These are phyloP conservation scores for Leavenworthia alabamica DNA, from an alignment of 345 rosid species.

Conservation along the genomic window DNA sequence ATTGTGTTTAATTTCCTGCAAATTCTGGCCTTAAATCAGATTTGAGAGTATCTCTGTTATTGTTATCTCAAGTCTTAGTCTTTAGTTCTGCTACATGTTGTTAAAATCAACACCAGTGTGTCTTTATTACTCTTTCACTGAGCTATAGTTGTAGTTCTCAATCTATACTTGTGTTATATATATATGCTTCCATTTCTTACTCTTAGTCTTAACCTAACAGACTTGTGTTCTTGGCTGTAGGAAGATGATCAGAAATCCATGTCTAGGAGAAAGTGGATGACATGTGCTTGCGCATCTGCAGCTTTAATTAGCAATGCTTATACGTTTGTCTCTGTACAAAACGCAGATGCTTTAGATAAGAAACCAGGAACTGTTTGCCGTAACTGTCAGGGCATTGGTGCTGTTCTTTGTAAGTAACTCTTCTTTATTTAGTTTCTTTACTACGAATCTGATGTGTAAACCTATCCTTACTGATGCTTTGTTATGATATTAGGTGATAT, in stretches of 20 bases:
- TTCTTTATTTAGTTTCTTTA: background rate
- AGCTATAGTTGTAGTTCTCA: background rate
- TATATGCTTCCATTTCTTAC: too few species aligned
- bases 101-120: background rate
- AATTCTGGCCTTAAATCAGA: background rate
- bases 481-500: constrained; percentile 61
- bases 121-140: background rate
- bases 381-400: constrained; percentile 79
- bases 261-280: constrained; percentile 65
- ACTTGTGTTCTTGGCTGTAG: constrained; percentile 30
- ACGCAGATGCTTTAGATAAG: constrained; percentile 44
- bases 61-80: background rate
- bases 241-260: constrained; percentile 42
- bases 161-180: too few species aligned
- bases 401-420: constrained; percentile 64
- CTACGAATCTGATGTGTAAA: background rate
- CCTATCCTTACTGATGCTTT: background rate
- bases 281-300: constrained; percentile 59
- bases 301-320: constrained; percentile 42
- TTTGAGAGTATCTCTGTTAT: background rate
- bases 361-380: constrained; percentile 66
- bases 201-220: background rate
- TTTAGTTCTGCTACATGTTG: background rate
- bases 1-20: background rate
- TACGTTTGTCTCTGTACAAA: constrained; percentile 38